A percentile compares a stretch with the other conserved stretches of the same genome.
Conservation (phyloP, 2,329 filamentous ascomycete species). For the Fusarium pininemorale region DNA sequence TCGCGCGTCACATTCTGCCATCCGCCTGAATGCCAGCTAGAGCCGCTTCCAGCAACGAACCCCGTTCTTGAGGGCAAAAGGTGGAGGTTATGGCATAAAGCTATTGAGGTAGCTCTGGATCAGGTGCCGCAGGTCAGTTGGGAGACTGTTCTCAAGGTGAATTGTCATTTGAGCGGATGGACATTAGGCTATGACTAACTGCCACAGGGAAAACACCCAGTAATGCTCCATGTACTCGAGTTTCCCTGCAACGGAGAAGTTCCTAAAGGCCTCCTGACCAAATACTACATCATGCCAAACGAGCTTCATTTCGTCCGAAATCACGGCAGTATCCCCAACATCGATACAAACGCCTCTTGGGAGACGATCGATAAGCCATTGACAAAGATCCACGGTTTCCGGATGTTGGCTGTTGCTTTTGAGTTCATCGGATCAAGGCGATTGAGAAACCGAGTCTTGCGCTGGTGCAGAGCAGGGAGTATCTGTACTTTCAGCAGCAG, state of each 20-base stretch:
- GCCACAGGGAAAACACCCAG: slow-evolving; percentile 60
- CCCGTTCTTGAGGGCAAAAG: slow-evolving; percentile 64
- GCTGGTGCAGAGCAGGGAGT: slow-evolving; percentile 72
- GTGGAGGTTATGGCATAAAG: slow-evolving; percentile 69
- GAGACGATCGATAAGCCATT: slow-evolving; percentile 75
- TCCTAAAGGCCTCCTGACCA: slow-evolving; percentile 63
- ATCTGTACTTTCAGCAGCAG: slow-evolving; percentile 75
- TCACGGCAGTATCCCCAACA: slow-evolving; percentile 75
- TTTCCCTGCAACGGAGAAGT: slow-evolving; percentile 73
- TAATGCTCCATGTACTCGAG: slow-evolving; percentile 69
- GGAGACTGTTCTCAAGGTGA: slow-evolving; percentile 57
- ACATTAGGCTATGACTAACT: background rate
- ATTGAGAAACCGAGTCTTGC: slow-evolving; percentile 64
- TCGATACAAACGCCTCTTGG: slow-evolving; percentile 69
- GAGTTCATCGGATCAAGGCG: slow-evolving; percentile 71
- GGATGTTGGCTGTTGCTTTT: slow-evolving; percentile 68
- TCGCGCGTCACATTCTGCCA: slow-evolving; percentile 41
- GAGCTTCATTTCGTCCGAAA: slow-evolving; percentile 71
- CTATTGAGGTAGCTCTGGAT: slow-evolving; percentile 50
- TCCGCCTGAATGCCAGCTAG: slow-evolving; percentile 64
- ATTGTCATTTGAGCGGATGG: rapidly evolving
- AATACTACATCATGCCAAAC: slow-evolving; percentile 70
- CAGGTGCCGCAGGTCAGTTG: slow-evolving; percentile 66
- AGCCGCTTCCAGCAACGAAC: slow-evolving; percentile 64
- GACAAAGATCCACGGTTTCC: slow-evolving; percentile 73